phyloP scores from a whole-genome alignment of 352 stramenopile species.

The Phytophthora sojae region DNA sequence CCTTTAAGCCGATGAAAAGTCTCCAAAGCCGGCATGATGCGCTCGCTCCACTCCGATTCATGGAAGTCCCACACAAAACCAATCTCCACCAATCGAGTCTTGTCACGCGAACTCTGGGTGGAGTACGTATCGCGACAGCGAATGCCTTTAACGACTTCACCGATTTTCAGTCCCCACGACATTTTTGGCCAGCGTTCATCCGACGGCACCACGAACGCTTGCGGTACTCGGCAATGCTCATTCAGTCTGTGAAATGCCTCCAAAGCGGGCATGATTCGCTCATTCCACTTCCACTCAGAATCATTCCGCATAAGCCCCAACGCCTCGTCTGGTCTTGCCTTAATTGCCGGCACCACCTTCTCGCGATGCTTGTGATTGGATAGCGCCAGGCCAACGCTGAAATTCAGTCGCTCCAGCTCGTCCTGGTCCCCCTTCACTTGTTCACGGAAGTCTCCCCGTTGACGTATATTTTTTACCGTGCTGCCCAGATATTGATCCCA shows the following conservation, averaged over 20 bases:
- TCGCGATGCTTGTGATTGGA: conserved; percentile 40
- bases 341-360: conserved; percentile 45
- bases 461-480: conserved; percentile 28
- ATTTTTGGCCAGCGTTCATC: neutral
- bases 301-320: conserved; percentile 8
- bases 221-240: neutral
- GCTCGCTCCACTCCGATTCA: neutral
- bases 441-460: conserved; percentile 26
- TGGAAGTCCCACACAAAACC: neutral
- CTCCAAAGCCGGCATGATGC: neutral
- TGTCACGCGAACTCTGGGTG: neutral
- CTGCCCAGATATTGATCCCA: no score
- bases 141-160: neutral
- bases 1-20: neutral
- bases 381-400: conserved; percentile 37
- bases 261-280: neutral
- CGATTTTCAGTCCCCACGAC: neutral
- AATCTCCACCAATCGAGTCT: neutral
- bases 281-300: neutral
- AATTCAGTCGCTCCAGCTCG: conserved; percentile 40
- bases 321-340: conserved; percentile 1
- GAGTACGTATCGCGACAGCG: neutral
- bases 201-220: neutral
- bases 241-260: neutral
- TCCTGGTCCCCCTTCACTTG: conserved; percentile 32